A percentile compares a stretch with the other conserved stretches of the same genome.
These are phyloP conservation scores for Boletus pseudopeckii DNA, from an alignment of 768 basidiomycete species.

Conservation along the genomic window DNA sequence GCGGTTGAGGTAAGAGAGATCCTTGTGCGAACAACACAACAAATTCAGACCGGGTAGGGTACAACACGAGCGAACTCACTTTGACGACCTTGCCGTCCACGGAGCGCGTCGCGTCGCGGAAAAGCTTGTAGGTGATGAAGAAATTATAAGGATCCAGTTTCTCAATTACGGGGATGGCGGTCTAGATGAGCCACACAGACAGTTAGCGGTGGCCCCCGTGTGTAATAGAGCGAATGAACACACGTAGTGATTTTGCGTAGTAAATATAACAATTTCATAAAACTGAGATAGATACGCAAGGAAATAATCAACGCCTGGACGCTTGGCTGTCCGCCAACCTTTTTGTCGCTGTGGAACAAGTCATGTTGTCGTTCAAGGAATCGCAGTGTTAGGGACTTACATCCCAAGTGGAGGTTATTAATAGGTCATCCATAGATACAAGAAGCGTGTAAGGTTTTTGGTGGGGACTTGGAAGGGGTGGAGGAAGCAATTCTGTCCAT, in stretches of 20 bases:
- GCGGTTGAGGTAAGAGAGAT: conserved; percentile 92
- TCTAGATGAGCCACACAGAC: conserved; percentile 43
- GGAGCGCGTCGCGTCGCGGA: conserved; percentile 85
- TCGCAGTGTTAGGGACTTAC: conserved; percentile 47
- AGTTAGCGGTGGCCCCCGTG: neutral
- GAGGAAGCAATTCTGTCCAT: conserved; percentile 89
- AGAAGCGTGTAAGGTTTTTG: conserved; percentile 91
- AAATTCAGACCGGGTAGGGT: neutral
- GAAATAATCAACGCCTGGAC: conserved; percentile 98
- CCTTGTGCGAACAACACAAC: conserved; percentile 39
- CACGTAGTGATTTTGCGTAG: conserved; percentile 85
- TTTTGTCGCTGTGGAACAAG: conserved; percentile 66
- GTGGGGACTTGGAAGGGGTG: conserved; percentile 75
- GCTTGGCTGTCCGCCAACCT: conserved; percentile 97
- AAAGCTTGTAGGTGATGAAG: conserved; percentile 86
- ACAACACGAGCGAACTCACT: conserved; percentile 35
- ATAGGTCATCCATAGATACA: conserved; percentile 86
- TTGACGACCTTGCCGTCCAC: conserved; percentile 84
- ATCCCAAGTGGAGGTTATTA: conserved; percentile 93
- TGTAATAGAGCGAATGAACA: conserved; percentile 28
- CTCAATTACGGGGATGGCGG: conserved; percentile 82
- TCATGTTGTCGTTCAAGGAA: neutral
- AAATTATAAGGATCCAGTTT: conserved; percentile 93
- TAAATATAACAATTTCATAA: conserved; percentile 97
- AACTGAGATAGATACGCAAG: conserved; percentile 96